Percentiles rank a stretch among this genome's conserved stretches.
Conservation (phyloP, 805 yeast species). For the Candida alai region DNA sequence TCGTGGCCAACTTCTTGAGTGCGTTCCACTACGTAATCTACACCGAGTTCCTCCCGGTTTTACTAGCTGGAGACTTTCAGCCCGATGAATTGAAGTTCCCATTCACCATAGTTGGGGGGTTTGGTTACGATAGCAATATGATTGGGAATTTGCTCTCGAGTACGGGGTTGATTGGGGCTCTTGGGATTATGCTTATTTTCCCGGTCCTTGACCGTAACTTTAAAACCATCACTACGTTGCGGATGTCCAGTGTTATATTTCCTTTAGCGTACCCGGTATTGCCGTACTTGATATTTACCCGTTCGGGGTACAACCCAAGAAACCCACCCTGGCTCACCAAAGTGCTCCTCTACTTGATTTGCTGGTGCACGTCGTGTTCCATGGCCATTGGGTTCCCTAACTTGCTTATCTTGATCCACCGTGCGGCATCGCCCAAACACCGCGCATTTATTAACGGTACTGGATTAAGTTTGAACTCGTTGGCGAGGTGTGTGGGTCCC, state of each 20-base stretch:
- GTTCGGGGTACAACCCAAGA: constrained; percentile 19
- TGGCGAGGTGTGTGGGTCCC: constrained; percentile 27
- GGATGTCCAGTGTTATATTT: constrained; percentile 31
- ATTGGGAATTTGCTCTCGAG: constrained; percentile 48
- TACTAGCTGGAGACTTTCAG: constrained; percentile 34
- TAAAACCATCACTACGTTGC: constrained; percentile 39
- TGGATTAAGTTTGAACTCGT: constrained; percentile 41
- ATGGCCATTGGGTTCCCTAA: constrained; percentile 42
- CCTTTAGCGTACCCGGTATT: constrained; percentile 39
- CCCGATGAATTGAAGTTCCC: constrained; percentile 37
- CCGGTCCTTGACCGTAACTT: constrained; percentile 46
- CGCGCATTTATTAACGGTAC: constrained; percentile 56
- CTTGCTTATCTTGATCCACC: constrained; percentile 45
- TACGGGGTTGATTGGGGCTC: constrained; percentile 48
- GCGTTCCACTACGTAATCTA: constrained; percentile 46
- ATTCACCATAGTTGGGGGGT: constrained; percentile 45
- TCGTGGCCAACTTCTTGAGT: constrained; percentile 35
- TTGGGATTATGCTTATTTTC: constrained; percentile 43
- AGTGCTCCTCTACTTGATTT: constrained; percentile 14
- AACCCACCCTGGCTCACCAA: constrained; percentile 15
- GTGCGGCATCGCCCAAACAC: constrained; percentile 45
- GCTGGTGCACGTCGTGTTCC: constrained; percentile 17
- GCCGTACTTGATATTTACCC: constrained; percentile 44
- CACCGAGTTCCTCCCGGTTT: constrained; percentile 53
- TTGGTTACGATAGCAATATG: constrained; percentile 41